These are phyloP conservation scores for Neodidymelliopsis sp. DNA, from an alignment of 2,329 filamentous ascomycete species.

Conservation along the genomic window DNA sequence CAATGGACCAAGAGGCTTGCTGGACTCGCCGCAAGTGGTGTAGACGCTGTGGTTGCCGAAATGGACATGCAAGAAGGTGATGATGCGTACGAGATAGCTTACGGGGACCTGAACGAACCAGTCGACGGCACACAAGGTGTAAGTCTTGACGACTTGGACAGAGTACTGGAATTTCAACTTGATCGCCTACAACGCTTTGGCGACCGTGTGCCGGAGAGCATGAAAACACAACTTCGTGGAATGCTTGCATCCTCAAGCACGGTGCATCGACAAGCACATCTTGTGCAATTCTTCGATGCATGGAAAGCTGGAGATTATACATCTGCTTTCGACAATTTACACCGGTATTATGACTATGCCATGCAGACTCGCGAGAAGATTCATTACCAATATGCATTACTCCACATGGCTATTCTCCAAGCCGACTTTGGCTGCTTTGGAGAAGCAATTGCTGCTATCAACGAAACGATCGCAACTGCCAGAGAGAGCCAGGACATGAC, in stretches of 20 bases:
- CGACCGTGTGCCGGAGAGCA: constrained; percentile 75
- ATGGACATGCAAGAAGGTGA: constrained; percentile 63
- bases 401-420: constrained; percentile 92
- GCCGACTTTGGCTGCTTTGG: constrained; percentile 92
- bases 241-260: constrained; percentile 72
- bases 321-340: constrained; percentile 87
- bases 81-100: constrained; percentile 59
- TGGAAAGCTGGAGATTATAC: constrained; percentile 92
- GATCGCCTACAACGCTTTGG: constrained; percentile 88
- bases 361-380: constrained; percentile 83
- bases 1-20: constrained; percentile 60
- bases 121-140: constrained; percentile 55
- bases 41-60: constrained; percentile 68
- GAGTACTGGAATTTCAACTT: constrained; percentile 85
- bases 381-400: constrained; percentile 92
- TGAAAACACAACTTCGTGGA: constrained; percentile 73
- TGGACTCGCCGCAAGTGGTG: constrained; percentile 42
- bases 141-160: constrained; percentile 82
- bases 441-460: constrained; percentile 92
- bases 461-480: constrained; percentile 93
- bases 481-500: constrained; percentile 90
- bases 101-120: constrained; percentile 56
- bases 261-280: constrained; percentile 77
- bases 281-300: constrained; percentile 86
- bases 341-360: constrained; percentile 96